These are phyloP conservation scores for Echites panduratus DNA, from an alignment of 257 asterid species.

Conservation along the genomic window DNA sequence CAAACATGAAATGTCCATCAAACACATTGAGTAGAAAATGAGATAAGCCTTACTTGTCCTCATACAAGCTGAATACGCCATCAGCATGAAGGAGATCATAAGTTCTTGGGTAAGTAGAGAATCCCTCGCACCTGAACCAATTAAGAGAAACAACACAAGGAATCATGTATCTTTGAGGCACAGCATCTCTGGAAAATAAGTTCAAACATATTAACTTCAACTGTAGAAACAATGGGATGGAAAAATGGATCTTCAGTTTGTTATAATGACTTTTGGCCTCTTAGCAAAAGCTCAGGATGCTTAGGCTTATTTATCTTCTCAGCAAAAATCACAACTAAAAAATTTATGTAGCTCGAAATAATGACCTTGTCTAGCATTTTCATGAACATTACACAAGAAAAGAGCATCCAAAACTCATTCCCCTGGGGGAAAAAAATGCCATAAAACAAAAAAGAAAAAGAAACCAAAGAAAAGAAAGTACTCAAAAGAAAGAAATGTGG, in stretches of 20 bases:
- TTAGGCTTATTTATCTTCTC: background rate
- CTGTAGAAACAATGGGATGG: background rate
- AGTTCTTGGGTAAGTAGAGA: constrained; percentile 92
- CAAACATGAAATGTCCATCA: background rate
- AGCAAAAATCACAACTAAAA: background rate
- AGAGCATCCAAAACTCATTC: background rate
- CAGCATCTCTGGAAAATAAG: background rate
- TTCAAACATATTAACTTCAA: background rate
- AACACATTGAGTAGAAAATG: background rate
- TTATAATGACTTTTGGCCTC: background rate
- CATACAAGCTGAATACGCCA: constrained; percentile 61
- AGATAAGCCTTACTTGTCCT: constrained; percentile 57
- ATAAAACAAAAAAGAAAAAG: too few relatives aligned
- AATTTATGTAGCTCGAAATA: background rate
- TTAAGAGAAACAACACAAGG: background rate
- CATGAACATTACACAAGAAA: background rate
- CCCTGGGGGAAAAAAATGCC: background rate
- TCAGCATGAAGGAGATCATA: constrained; percentile 80
- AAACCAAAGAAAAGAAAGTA: too few relatives aligned
- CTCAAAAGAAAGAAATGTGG: too few relatives aligned
- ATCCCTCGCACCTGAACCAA: constrained; percentile 80
- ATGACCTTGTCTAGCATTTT: background rate
- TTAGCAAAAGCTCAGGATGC: background rate
- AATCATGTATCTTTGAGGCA: constrained; percentile 14
- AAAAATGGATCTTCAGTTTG: background rate